Percentiles rank a stretch among this genome's conserved stretches.
Conservation (phyloP, 2,329 filamentous ascomycete species). For the Penicillium verrucosum region DNA sequence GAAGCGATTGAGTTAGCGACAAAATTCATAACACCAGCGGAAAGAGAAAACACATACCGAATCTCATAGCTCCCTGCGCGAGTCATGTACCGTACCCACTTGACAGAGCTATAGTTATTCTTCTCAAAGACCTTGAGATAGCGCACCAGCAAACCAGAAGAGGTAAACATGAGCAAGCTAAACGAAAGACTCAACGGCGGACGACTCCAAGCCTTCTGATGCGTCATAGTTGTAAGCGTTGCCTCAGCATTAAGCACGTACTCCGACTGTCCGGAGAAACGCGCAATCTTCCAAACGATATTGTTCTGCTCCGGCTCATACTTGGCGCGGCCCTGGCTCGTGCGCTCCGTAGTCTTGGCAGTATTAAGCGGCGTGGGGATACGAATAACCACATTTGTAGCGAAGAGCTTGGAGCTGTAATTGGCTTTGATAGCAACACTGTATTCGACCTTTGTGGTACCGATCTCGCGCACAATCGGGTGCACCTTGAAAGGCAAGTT, state of each 20-base stretch:
- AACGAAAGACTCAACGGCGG: constrained; percentile 91
- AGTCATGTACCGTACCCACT: constrained; percentile 99
- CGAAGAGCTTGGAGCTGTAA: constrained; percentile 93
- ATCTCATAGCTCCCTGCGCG: constrained; percentile 97
- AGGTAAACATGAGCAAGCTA: constrained; percentile 96
- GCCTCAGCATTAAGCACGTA: constrained; percentile 94
- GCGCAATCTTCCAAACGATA: constrained; percentile 97
- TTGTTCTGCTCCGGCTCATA: constrained; percentile 98
- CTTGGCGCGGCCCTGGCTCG: constrained; percentile 94
- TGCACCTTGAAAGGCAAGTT: constrained; percentile 99
- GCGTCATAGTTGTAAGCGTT: constrained; percentile 91
- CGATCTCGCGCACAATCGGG: constrained; percentile 95
- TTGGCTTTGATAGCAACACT: constrained; percentile 97
- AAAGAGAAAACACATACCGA: constrained; percentile 52
- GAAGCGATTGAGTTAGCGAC: background rate
- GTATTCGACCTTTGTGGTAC: constrained; percentile 97
- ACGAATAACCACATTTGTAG: constrained; percentile 90
- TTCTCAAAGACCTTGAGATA: constrained; percentile 99
- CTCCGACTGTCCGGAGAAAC: constrained; percentile 98
- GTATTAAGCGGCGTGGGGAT: constrained; percentile 97
- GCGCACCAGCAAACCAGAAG: constrained; percentile 82
- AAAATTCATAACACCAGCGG: background rate
- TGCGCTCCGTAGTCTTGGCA: constrained; percentile 85
- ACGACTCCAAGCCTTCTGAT: constrained; percentile 93
- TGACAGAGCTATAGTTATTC: constrained; percentile 96